phyloP scores from a whole-genome alignment of 2,329 filamentous ascomycete genomes.

The Penicillium sp. region DNA sequence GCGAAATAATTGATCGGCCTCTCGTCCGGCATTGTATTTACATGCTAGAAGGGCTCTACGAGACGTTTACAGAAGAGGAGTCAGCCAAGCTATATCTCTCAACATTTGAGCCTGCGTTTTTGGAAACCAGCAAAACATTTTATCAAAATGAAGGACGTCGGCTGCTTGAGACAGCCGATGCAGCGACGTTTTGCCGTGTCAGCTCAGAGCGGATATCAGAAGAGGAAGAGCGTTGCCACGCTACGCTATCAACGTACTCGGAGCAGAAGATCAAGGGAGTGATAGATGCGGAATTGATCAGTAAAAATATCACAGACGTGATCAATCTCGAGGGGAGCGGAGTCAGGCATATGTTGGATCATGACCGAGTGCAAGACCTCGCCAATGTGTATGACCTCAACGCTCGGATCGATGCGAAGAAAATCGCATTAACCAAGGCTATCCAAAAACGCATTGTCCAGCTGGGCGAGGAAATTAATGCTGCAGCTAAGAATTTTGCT shows the following conservation, averaged over 20 bases:
- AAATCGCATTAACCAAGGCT: constrained; percentile 64
- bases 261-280: constrained; percentile 69
- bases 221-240: constrained; percentile 76
- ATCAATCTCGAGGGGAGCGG: constrained; percentile 81
- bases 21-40: constrained; percentile 78
- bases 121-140: constrained; percentile 66
- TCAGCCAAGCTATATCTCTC: constrained; percentile 77
- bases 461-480: constrained; percentile 79
- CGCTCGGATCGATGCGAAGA: constrained; percentile 69
- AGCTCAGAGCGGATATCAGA: constrained; percentile 71
- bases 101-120: constrained; percentile 74
- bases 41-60: constrained; percentile 87
- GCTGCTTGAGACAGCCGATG: constrained; percentile 73
- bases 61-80: constrained; percentile 73
- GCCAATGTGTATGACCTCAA: constrained; percentile 78
- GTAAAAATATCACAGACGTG: constrained; percentile 72
- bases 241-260: constrained; percentile 71
- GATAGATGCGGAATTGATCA: constrained; percentile 77
- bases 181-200: constrained; percentile 74
- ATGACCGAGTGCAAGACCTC: constrained; percentile 75
- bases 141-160: constrained; percentile 72
- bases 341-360: constrained; percentile 84
- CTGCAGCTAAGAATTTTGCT: constrained; percentile 51
- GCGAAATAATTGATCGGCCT: constrained; percentile 79
- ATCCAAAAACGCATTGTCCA: constrained; percentile 73